phyloP scores from a whole-genome alignment of 192 early-diverging fungal species.

The Dispira simplex region DNA sequence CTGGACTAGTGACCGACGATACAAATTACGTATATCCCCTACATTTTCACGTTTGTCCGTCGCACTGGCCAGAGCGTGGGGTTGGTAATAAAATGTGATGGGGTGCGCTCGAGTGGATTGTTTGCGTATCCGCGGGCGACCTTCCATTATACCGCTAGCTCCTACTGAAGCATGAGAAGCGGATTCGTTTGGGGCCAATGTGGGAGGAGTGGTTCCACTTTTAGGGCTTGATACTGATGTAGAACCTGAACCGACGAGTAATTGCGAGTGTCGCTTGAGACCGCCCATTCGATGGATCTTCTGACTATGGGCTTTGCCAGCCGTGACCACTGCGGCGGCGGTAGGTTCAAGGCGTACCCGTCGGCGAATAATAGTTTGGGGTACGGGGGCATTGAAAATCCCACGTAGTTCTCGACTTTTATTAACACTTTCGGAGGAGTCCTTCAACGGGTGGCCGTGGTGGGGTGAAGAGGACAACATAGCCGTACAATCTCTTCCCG shows the following conservation, averaged over 20 bases:
- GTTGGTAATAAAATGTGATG: conserved; percentile 9
- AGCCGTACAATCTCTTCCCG: background rate
- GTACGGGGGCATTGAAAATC: background rate
- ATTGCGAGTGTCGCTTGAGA: background rate
- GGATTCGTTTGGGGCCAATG: background rate
- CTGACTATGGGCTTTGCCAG: background rate
- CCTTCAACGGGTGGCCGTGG: background rate
- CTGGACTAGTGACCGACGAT: background rate
- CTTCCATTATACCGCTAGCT: background rate
- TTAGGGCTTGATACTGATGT: background rate
- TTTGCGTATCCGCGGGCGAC: background rate
- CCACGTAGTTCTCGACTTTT: background rate
- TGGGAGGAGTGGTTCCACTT: background rate
- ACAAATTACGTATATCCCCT: background rate
- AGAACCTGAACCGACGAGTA: background rate
- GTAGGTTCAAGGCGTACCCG: conserved; percentile 2
- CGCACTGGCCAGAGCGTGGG: background rate
- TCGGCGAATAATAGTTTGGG: background rate
- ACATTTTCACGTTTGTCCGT: background rate
- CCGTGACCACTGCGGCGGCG: background rate
- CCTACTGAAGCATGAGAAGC: background rate
- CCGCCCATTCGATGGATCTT: background rate
- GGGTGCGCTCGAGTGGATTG: background rate
- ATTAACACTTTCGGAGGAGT: background rate
- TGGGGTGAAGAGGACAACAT: background rate